Evolutionary conservation across 306 rosid genomes (phyloP), one percentile per base, ranked within the genome.

Genomic region (Betula pendula): DNA sequence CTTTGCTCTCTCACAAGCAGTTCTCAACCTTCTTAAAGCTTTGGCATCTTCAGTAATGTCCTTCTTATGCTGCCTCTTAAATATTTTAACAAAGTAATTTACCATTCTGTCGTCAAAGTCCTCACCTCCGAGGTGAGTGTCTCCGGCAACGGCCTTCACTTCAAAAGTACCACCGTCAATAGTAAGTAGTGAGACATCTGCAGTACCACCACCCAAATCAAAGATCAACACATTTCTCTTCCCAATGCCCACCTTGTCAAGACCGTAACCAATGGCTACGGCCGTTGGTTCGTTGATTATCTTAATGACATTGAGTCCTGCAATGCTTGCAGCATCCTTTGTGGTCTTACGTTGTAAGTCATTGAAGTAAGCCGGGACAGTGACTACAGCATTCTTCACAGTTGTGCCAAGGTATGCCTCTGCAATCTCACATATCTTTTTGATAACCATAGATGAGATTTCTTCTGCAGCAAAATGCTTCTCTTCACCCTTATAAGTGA

Each of bases 51-150:
- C 19, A 35, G 48, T 71, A 4, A 86, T 65, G 38, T 86, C 85
- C 33, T 19, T 1, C 0, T n/a, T 67, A 8, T 59, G 40, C 50
- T 74, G 74, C 72, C 70, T 80, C 7, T 56, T 77, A 7, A 85
- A 74, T 59, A 73, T 73, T 2, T 74, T 2, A 0, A 66, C 79
- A 33, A 75, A 80, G n/a, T 74, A 15, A 0, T 25, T 29, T 8
- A 80, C 38, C 89, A 86, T 43, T 58, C 71, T 47, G 63, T 74
- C 72, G 29, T 75, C 80, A 19, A 86, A 56, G 52, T 86, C 85
- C 24, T 75, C 87, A 1, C 85, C 86, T 3, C 86, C 83, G 0
- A 85, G 83, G 40, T 82, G 86, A 24, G 80, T 77, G 68, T 77
- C 75, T 19, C 89, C 87, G 15, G 79, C 83, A n/a, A 84, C 83